Evolutionary conservation across 495 filamentous ascomycete species (phyloP), one percentile per base, ranked within the genome.

Genomic region (Penicillium simplicissimum): DNA sequence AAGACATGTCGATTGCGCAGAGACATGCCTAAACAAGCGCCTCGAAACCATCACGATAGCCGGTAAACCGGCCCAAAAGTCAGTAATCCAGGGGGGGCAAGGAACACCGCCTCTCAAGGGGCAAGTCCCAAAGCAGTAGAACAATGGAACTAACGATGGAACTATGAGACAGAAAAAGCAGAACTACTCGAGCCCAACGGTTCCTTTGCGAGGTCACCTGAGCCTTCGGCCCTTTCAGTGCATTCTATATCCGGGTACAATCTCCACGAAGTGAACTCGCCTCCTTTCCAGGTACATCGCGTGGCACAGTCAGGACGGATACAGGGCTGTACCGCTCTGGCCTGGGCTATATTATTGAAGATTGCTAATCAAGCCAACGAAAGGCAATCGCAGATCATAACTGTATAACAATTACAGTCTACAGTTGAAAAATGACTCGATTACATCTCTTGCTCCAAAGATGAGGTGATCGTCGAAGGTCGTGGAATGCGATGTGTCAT

Each of bases 401-500:
- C 28, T 4, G 28, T 31, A 31, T 31, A 31, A 31, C 28, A 31
- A 28, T 3, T 38, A 23, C 10, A 56, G 37, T 7, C 2, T 15
- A 7, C 13, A 11, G 13, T 11, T 4, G n/a, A 57, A 23, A 17
- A 43, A 7, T 36, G 19, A 17, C 21, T 35, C 19, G 34, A 36
- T 59, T n/a, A 33, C 21, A 36, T 6, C 36, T 17, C 25, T 28
- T 4, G 3, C 1, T 59, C 37, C 17, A 31, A 31, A 4, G 42
- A 64, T 59, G 64, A 63, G 47, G 56, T 60, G 53, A 63, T 66
- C 45, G 58, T 66, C 63, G 64, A 67, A 63, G 42, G 64, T 69
- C 56, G 61, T 67, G 64, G 65, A 64, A 65, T 65, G 67, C 62
- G 66, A 65, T 70, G 67, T 70, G 67, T 70, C 67, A 70, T 67